phyloP scores from a whole-genome alignment of 2,329 filamentous ascomycete genomes.

The Parastagonospora avenae region DNA sequence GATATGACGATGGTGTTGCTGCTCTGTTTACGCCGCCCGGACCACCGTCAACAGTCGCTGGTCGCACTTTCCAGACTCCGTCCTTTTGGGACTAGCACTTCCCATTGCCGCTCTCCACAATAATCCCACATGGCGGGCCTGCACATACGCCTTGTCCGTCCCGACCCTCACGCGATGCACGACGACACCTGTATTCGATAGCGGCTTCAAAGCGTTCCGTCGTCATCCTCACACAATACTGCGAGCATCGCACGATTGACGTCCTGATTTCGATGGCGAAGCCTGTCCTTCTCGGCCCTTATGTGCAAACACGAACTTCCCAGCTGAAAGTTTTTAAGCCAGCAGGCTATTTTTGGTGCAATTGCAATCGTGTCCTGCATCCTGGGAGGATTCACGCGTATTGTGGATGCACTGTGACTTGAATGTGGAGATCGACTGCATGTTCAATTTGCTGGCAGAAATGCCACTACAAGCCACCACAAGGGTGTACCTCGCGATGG shows the following conservation, averaged over 20 bases:
- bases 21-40: constrained; percentile 2
- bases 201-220: too few relatives aligned
- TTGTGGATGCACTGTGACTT: background rate
- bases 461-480: background rate
- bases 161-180: too few relatives aligned
- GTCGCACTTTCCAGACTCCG: background rate
- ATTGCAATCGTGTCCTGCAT: background rate
- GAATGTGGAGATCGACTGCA: background rate
- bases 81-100: background rate
- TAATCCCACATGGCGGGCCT: background rate
- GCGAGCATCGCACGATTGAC: background rate
- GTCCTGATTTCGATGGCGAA: background rate
- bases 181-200: too few relatives aligned
- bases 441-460: background rate
- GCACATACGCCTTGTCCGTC: too few relatives aligned
- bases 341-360: background rate
- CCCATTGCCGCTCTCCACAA: background rate
- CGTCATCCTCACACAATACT: background rate
- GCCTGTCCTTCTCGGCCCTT: background rate
- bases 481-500: background rate
- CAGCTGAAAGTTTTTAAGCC: background rate
- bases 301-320: too few relatives aligned
- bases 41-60: constrained; percentile 2
- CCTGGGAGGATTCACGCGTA: background rate
- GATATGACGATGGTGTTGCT: constrained; percentile 8